Evolutionary conservation across 352 stramenopile genomes (phyloP).

Genomic region (Phytophthora lateralis): DNA sequence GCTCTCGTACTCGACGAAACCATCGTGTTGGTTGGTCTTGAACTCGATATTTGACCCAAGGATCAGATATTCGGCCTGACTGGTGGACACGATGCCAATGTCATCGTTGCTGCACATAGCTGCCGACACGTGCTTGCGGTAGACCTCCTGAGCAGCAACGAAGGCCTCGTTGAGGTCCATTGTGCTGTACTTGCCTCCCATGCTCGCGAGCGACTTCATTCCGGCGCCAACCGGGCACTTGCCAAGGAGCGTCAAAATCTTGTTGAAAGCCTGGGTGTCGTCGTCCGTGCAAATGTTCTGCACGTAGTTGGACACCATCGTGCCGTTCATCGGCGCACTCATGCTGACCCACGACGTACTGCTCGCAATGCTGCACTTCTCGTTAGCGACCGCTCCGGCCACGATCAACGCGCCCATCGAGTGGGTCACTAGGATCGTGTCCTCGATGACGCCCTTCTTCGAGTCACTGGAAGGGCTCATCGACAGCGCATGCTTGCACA

Average conservation of each 20-base stretch:
- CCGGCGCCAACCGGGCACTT: conserved; percentile 39
- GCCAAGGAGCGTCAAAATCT: conserved; percentile 41
- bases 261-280: conserved; percentile 31
- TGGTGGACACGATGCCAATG: conserved; percentile 40
- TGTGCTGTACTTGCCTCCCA: conserved; percentile 41
- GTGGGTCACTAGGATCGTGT: conserved; percentile 53
- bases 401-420: conserved; percentile 57
- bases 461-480: conserved; percentile 30
- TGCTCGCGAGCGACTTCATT: conserved; percentile 48
- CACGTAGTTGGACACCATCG: conserved; percentile 49
- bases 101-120: conserved; percentile 50
- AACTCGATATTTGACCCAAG: conserved; percentile 30
- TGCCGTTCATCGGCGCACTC: conserved; percentile 51
- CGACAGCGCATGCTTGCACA: conserved; percentile 39
- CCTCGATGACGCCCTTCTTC: conserved; percentile 27
- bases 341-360: conserved; percentile 52
- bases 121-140: conserved; percentile 41
- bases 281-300: conserved; percentile 45
- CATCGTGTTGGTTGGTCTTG: conserved; percentile 37
- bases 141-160: conserved; percentile 33
- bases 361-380: conserved; percentile 51
- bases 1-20: conserved; percentile 53
- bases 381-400: conserved; percentile 43
- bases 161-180: conserved; percentile 37
- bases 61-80: conserved; percentile 28